phyloP scores from a whole-genome alignment of 768 basidiomycete genomes.

The Psilocybe azurescens region DNA sequence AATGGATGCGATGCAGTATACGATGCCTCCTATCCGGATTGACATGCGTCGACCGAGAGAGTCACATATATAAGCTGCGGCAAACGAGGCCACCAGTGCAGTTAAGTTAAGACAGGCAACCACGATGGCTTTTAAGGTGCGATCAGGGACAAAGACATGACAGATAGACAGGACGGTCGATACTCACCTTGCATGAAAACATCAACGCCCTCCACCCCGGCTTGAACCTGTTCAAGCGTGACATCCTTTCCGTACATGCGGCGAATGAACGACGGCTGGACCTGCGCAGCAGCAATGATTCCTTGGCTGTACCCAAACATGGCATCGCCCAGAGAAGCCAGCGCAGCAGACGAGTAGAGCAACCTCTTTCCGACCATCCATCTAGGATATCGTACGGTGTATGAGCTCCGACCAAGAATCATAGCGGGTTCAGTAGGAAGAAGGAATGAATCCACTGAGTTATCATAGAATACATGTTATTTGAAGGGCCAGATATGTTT shows the following conservation, averaged over 20 bases:
- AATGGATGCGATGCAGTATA: slow-evolving; percentile 54
- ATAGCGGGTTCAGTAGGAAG: background rate
- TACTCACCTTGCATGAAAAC: slow-evolving; percentile 51
- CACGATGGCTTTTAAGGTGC: slow-evolving; percentile 44
- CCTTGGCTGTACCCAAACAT: slow-evolving; percentile 64
- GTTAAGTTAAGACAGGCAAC: slow-evolving; percentile 56
- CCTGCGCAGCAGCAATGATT: slow-evolving; percentile 54
- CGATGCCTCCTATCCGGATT: slow-evolving; percentile 52
- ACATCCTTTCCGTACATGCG: slow-evolving; percentile 52
- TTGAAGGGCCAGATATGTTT: background rate
- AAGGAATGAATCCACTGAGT: slow-evolving; percentile 22
- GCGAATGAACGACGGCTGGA: slow-evolving; percentile 56
- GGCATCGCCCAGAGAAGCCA: slow-evolving; percentile 60
- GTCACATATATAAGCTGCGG: slow-evolving; percentile 56
- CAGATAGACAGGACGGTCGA: background rate
- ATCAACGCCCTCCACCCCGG: slow-evolving; percentile 46
- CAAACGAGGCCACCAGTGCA: slow-evolving; percentile 49
- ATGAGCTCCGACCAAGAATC: slow-evolving; percentile 28
- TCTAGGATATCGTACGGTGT: slow-evolving; percentile 53
- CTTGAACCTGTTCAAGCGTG: slow-evolving; percentile 49
- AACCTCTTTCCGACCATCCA: slow-evolving; percentile 57
- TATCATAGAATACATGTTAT: background rate
- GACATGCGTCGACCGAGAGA: slow-evolving; percentile 54
- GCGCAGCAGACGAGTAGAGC: slow-evolving; percentile 54
- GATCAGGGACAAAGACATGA: background rate